Evolutionary conservation across 345 rosid genomes (phyloP).

Genomic region (Eucalyptus erythrocorys): DNA sequence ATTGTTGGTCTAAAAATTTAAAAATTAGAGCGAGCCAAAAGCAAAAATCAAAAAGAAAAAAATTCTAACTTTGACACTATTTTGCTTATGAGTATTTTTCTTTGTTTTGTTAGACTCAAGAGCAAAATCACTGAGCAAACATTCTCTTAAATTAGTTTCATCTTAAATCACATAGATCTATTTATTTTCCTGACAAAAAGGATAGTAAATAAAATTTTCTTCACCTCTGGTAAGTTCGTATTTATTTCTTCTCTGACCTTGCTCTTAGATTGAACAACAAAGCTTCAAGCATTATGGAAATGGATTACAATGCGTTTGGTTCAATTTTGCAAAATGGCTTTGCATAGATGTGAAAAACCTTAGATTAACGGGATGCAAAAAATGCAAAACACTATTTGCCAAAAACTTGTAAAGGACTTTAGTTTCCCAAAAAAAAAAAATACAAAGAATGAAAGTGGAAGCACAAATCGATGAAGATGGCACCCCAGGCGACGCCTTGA

Average conservation of each 20-base stretch:
- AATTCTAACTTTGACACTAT: background rate
- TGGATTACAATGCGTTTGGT: background rate
- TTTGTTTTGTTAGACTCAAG: background rate
- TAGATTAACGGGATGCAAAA: background rate
- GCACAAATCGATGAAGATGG: background rate
- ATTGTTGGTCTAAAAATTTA: background rate
- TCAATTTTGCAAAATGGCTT: accelerated
- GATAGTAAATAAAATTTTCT: background rate
- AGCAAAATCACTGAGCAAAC: background rate
- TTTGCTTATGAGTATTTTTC: background rate
- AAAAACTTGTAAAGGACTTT: background rate
- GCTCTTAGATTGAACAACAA: background rate
- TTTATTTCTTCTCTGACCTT: background rate
- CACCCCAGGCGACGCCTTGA: background rate
- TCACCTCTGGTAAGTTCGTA: background rate
- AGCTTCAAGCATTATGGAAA: background rate
- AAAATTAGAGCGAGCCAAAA: background rate
- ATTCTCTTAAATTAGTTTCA: background rate
- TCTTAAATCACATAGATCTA: background rate
- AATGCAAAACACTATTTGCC: background rate
- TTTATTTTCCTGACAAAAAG: background rate
- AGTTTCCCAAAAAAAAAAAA: too few species aligned
- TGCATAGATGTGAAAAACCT: background rate
- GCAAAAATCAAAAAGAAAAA: background rate
- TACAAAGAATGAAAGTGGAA: background rate